Evolutionary conservation across 2,329 filamentous ascomycete genomes (phyloP).

Genomic region (Exophiala aquamarina): DNA sequence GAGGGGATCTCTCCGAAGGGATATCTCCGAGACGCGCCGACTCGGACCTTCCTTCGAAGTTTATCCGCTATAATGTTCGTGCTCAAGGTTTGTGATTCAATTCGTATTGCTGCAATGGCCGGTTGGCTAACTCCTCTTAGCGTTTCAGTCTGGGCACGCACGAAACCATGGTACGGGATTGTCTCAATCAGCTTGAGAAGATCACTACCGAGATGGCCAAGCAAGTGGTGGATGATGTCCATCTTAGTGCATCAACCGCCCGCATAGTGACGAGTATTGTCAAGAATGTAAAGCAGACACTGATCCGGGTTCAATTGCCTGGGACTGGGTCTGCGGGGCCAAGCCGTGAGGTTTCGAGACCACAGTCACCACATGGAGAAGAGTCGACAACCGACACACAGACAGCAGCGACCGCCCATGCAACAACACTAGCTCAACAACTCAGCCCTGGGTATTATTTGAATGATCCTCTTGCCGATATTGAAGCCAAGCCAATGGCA

Average conservation of each 20-base stretch:
- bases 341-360: slow-evolving; percentile 38
- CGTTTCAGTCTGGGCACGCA: slow-evolving; percentile 64
- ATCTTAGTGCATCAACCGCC: slow-evolving; percentile 63
- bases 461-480: slow-evolving; percentile 26
- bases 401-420: slow-evolving; percentile 15
- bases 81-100: slow-evolving; percentile 51
- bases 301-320: slow-evolving; percentile 28
- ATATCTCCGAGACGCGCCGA: slow-evolving; percentile 61
- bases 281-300: slow-evolving; percentile 25
- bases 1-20: slow-evolving; percentile 59
- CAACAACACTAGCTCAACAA: slow-evolving; percentile 16
- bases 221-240: slow-evolving; percentile 65
- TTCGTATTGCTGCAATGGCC: not conserved
- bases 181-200: slow-evolving; percentile 57
- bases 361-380: slow-evolving; percentile 20
- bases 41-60: slow-evolving; percentile 65
- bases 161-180: slow-evolving; percentile 61
- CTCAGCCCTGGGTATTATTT: slow-evolving; percentile 11
- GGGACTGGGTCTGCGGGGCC: slow-evolving; percentile 31
- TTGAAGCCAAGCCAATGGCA: slow-evolving; percentile 27
- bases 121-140: slow-evolving; percentile 31
- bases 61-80: slow-evolving; percentile 65
- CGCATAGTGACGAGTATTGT: slow-evolving; percentile 60
- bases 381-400: slow-evolving; percentile 25
- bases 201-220: slow-evolving; percentile 60